Evolutionary conservation across 2,329 filamentous ascomycete species (phyloP), one percentile per base, ranked within the genome.

Genomic region (Fusarium graminum): DNA sequence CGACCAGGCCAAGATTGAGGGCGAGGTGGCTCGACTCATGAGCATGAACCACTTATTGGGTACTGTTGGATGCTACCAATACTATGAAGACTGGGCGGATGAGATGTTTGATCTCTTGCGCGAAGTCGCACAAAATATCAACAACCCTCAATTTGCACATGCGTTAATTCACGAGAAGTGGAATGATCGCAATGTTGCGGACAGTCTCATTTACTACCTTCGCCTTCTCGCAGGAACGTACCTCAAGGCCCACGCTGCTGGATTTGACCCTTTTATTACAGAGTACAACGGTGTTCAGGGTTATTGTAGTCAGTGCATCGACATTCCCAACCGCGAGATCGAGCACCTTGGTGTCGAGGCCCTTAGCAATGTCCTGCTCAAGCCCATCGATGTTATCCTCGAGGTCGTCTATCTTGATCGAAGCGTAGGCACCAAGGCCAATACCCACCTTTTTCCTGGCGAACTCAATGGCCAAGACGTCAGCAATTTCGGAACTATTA

Each of bases 361-460:
- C 4, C 82, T 98, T 47, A 87, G 90, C 63, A 89, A 94, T 65
- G 86, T 93, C 26, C 84, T 98, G 5, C 86, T 98, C 65, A 90
- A 92, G 74, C 92, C 91, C 9, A 89, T 90, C 47, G 88, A 89
- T 16, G 88, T 97, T 65, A 88, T 90, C 6, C 86, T 98, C 19
- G 93, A 97, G 74, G 92, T 98, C 64, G 88, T 93, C 52, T 97
- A 98, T 75, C 87, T 99, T 10, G 95, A 98, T 75, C 88, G 93
- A 70, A 97, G 92, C 72, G 83, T 88, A 43, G 94, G 93, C 17
- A 84, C 86, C 44, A 85, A 91, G 71, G 92, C 93, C 72, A 97
- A 92, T 74, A 86, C 84, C 30, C 89, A 91, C 75, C 85, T 85
- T 22, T 87, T 91, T 71, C 88, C 85, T 4, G 82, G 86, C 25